Conservation (phyloP, 2,329 filamentous ascomycete species). For the Ascochyta pisi region DNA sequence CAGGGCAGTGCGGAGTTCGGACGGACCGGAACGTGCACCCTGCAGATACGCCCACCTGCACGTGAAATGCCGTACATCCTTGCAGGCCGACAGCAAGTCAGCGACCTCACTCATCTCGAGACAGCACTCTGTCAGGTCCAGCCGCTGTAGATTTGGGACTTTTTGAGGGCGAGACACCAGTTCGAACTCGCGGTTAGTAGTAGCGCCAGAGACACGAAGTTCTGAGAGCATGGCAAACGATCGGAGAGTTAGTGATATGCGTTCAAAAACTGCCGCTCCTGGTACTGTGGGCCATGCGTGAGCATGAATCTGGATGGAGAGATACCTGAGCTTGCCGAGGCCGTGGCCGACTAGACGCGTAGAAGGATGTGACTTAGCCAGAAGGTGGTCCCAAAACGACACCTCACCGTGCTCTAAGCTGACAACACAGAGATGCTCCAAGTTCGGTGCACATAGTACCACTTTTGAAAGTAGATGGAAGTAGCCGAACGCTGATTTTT, state of each 20-base stretch:
- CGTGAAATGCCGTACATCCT: slow-evolving; percentile 26
- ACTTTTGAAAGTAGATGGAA: slow-evolving; percentile 29
- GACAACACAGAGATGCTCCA: slow-evolving; percentile 31
- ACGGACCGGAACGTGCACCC: neutral
- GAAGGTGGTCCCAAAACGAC: slow-evolving; percentile 32
- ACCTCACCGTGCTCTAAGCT: slow-evolving; percentile 28
- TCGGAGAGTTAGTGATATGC: slow-evolving; percentile 15
- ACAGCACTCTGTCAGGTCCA: slow-evolving; percentile 31
- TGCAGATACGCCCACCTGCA: slow-evolving; percentile 30
- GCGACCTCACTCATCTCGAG: slow-evolving; percentile 19
- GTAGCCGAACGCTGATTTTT: slow-evolving; percentile 21
- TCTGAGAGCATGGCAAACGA: slow-evolving; percentile 19
- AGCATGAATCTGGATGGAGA: slow-evolving; percentile 29
- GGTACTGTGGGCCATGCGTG: neutral
- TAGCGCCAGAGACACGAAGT: slow-evolving; percentile 23
- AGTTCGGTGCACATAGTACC: slow-evolving; percentile 24
- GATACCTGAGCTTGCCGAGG: slow-evolving; percentile 22
- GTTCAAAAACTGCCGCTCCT: slow-evolving; percentile 6
- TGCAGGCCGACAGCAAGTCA: slow-evolving; percentile 18
- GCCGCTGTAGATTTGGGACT: slow-evolving; percentile 21
- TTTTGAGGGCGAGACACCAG: neutral
- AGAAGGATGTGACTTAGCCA: neutral
- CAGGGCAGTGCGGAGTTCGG: slow-evolving; percentile 20
- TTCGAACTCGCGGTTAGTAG: neutral
- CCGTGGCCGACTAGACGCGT: neutral